Evolutionary conservation across 202 grass and related monocot genomes (phyloP).

Genomic region (Miscanthus sacchariflorus): DNA sequence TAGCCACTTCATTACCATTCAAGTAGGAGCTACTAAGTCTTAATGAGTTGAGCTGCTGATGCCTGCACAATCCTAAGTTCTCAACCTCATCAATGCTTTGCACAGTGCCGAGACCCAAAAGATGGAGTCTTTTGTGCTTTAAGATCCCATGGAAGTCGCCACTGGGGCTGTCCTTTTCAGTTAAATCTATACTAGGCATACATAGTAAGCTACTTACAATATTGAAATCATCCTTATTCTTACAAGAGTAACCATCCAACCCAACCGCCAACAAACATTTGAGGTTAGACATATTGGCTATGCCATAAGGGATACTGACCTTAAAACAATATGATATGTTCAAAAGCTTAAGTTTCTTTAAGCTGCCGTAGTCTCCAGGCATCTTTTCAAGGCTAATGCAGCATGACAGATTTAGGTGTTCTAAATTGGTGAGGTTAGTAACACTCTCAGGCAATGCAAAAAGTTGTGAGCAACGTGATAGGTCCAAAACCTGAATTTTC

Average conservation of each 20-base stretch:
- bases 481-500: constrained; percentile 33
- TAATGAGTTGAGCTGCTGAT: constrained; percentile 12
- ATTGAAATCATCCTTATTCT: background rate
- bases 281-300: constrained; percentile 5
- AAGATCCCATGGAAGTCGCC: background rate
- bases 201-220: background rate
- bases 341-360: constrained; percentile 18
- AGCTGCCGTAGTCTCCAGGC: background rate
- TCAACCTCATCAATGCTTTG: background rate
- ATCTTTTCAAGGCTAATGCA: constrained; percentile 4
- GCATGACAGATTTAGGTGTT: constrained; percentile 10
- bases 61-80: background rate
- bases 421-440: constrained; percentile 5
- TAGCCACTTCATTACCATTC: background rate
- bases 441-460: constrained; percentile 17
- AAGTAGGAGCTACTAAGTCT: background rate
- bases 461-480: constrained; percentile 21
- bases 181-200: background rate
- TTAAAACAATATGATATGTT: constrained; percentile 33
- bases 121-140: background rate
- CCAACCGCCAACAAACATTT: background rate
- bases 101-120: background rate
- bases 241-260: background rate
- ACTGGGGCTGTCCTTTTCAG: background rate
- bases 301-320: background rate